phyloP scores from a whole-genome alignment of 2,329 filamentous ascomycete genomes.

The Bertia moriformis region DNA sequence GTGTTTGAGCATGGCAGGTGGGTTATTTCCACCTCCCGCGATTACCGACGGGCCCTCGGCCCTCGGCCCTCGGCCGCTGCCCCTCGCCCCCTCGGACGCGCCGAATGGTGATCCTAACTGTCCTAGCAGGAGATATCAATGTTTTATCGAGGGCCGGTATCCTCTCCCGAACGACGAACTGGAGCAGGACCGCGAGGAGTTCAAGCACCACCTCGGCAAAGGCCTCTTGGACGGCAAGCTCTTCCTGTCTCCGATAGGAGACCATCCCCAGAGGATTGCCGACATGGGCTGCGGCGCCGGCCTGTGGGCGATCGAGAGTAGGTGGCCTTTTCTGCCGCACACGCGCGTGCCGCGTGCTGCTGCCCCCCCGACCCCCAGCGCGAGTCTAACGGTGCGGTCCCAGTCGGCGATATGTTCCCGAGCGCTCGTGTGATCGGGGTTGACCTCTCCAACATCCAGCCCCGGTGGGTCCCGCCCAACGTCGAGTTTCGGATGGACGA shows the following conservation, averaged over 20 bases:
- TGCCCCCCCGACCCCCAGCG: no score
- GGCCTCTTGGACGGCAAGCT: slow-evolving; percentile 19
- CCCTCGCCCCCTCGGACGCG: no score
- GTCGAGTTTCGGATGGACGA: slow-evolving; percentile 33
- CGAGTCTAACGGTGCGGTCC: no score
- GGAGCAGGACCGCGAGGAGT: slow-evolving; percentile 23
- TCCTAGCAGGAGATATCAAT: no score
- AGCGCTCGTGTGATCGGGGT: slow-evolving; percentile 6
- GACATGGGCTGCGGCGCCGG: slow-evolving; percentile 27
- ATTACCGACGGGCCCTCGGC: no score
- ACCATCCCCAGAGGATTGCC: slow-evolving; percentile 21
- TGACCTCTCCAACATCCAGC: slow-evolving; percentile 9
- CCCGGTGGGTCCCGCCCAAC: slow-evolving; percentile 25
- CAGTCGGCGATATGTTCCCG: slow-evolving; percentile 7
- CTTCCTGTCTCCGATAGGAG: slow-evolving; percentile 16
- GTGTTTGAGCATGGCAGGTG: slow-evolving; percentile 17
- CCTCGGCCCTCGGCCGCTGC: no score
- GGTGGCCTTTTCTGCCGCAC: no score
- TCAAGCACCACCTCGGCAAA: slow-evolving; percentile 24
- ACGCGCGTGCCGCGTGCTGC: no score
- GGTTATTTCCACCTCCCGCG: no score
- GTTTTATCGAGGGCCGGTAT: no score
- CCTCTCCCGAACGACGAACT: slow-evolving; percentile 23
- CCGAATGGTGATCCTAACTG: no score
- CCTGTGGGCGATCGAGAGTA: slow-evolving; percentile 25